phyloP scores from a whole-genome alignment of 306 rosid genomes.

The Cucurbita maxima region DNA sequence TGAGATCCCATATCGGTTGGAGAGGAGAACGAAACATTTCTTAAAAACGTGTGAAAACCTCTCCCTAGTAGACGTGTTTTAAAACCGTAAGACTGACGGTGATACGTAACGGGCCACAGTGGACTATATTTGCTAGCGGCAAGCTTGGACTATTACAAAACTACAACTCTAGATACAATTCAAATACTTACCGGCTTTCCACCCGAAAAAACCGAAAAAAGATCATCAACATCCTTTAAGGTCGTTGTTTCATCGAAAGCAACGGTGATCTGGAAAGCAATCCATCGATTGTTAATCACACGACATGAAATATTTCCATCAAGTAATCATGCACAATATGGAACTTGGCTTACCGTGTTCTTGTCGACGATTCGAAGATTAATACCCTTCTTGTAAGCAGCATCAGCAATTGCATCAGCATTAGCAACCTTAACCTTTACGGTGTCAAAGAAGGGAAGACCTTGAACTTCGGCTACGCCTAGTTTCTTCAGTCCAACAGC shows the following conservation, averaged over 20 bases:
- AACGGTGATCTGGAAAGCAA: slow-evolving; percentile 61
- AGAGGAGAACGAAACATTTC: no score
- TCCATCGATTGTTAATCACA: slow-evolving; percentile 6
- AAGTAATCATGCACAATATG: slow-evolving; percentile 8
- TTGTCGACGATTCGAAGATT: slow-evolving; percentile 69
- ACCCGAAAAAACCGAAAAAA: slow-evolving; percentile 62
- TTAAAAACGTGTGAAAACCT: no score
- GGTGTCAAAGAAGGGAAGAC: slow-evolving; percentile 88
- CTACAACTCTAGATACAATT: neutral
- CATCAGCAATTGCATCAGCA: slow-evolving; percentile 55
- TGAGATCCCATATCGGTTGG: no score
- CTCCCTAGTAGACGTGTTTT: no score
- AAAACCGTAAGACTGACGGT: no score
- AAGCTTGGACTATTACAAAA: no score
- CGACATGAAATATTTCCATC: neutral
- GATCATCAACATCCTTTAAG: slow-evolving; percentile 84
- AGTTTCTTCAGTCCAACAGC: slow-evolving; percentile 86
- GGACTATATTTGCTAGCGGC: no score
- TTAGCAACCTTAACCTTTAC: slow-evolving; percentile 63
- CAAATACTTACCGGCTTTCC: slow-evolving; percentile 40
- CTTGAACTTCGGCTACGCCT: slow-evolving; percentile 80
- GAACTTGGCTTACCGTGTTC: slow-evolving; percentile 44
- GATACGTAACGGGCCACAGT: no score
- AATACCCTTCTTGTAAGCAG: slow-evolving; percentile 54
- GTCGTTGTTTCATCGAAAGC: slow-evolving; percentile 94